Base-by-base conservation (phyloP, 2,329 filamentous ascomycete species). In the Chaetomium globosum region DNA sequence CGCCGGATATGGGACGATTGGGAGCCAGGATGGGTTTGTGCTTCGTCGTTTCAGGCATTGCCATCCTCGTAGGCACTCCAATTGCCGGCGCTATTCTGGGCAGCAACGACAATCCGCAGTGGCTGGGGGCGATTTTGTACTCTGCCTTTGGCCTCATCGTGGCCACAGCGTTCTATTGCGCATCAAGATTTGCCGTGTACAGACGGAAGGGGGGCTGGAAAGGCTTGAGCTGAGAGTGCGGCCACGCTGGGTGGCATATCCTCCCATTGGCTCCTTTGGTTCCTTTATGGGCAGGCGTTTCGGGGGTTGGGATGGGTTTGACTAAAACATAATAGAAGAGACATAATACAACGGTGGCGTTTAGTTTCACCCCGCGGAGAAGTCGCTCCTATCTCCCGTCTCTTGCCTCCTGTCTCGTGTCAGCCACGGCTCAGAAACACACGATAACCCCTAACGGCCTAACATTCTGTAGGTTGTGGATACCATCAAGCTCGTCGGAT, bases 11-110 rank as follows among this genome's bases (percentile, higher is more conserved):
- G 69, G 70, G 73, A 16, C 68, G 70, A 1, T 66, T 79, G 1
- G 80, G 80, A 4, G 77, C 77, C 1, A 69, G 80, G 48, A 76
- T 82, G 70, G 80, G 80, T 4, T 80, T 81, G 77, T 70, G 66
- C 4, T 79, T 79, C 23, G 61, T 73, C 10, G 46, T 74, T 10
- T 64, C 71, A 5, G 77, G 78, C 77, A 72, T 87, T 74, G 26
- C 85, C 77, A 66, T 86, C 77, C 71, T 88, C 78, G 68, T 85
- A 1, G 77, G 78, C 0, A 87, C 68, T 73, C 80, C 68, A 75
- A 83, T 73, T 78, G 82, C 74, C 79, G 77, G 86, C 75, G 87
- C 72, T 60, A 82, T 77, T 72, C 74, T 79, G 63, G 74, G 73
- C 1, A 66, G 66, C 4, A 71, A 71, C 28, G 69, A 65, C n/a